Percentiles rank a stretch among this genome's conserved stretches.
Conservation (phyloP, 2,329 filamentous ascomycete species). For the Pyrenophora graminea region DNA sequence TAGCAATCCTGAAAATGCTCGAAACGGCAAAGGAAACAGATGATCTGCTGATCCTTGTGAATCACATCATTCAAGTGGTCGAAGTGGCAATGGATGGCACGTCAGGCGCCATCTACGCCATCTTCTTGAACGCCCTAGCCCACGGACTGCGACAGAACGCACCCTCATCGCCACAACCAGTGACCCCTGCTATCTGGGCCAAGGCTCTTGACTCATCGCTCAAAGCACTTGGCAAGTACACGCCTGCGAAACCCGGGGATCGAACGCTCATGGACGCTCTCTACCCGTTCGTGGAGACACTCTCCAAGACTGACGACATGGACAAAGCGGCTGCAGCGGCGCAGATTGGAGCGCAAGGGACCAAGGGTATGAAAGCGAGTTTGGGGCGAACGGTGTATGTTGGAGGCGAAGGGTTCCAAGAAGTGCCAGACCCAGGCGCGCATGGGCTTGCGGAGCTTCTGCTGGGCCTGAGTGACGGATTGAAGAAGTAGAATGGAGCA, state of each 20-base stretch:
- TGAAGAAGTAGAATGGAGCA: constrained; percentile 39
- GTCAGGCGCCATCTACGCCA: constrained; percentile 78
- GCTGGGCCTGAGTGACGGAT: constrained; percentile 68
- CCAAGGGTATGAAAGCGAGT: constrained; percentile 90
- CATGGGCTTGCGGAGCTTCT: constrained; percentile 86
- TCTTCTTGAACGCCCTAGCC: constrained; percentile 86
- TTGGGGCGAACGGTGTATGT: constrained; percentile 84
- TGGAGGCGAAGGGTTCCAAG: constrained; percentile 70
- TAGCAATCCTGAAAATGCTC: constrained; percentile 51
- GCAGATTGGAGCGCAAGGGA: constrained; percentile 74
- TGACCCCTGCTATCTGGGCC: constrained; percentile 62
- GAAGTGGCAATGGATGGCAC: constrained; percentile 76
- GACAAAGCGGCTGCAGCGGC: constrained; percentile 76
- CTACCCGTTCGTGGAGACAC: constrained; percentile 78
- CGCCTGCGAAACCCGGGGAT: constrained; percentile 85
- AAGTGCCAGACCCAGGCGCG: constrained; percentile 74
- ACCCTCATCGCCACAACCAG: constrained; percentile 49
- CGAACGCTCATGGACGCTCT: constrained; percentile 89
- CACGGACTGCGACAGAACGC: constrained; percentile 65
- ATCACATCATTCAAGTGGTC: constrained; percentile 65
- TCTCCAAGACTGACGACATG: constrained; percentile 68
- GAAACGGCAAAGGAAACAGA: constrained; percentile 52
- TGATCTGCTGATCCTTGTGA: constrained; percentile 64
- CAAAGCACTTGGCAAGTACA: constrained; percentile 71
- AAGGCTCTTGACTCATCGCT: constrained; percentile 73